Percentiles rank a stretch among this genome's conserved stretches.
Conservation (phyloP, 345 rosid species). For the Durio zibethinus region DNA sequence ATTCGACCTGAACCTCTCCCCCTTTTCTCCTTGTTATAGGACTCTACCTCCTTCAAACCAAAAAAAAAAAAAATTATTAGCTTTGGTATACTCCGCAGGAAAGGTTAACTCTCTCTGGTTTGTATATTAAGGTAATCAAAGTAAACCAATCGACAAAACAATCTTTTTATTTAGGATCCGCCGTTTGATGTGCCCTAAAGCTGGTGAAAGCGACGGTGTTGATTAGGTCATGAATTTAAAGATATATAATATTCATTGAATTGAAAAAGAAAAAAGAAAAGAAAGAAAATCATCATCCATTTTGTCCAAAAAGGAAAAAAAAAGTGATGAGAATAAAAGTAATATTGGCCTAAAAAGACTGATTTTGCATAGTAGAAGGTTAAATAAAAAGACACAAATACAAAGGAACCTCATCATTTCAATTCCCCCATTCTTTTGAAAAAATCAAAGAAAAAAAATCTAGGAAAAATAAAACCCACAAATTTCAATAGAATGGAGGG, state of each 20-base stretch:
- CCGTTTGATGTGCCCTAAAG: constrained; percentile 48
- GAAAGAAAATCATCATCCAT: too few species aligned
- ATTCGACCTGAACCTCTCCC: too few species aligned
- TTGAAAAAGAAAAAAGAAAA: background rate
- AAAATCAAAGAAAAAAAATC: constrained; percentile 25
- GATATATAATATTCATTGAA: background rate
- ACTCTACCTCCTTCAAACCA: too few species aligned
- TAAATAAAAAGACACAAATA: constrained; percentile 8
- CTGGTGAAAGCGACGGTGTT: background rate
- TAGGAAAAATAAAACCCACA: constrained; percentile 48
- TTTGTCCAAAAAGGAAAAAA: background rate
- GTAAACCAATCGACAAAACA: background rate
- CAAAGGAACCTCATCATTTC: constrained; percentile 66
- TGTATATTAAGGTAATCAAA: too few species aligned
- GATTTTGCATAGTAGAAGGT: constrained; percentile 27
- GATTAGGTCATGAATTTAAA: background rate
- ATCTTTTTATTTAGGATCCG: constrained; percentile 25
- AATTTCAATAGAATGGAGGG: constrained; percentile 36
- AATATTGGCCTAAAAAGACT: constrained; percentile 44
- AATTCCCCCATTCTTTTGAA: constrained; percentile 30
- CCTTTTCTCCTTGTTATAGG: too few species aligned
- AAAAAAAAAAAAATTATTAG: too few species aligned
- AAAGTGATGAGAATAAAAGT: constrained; percentile 10
- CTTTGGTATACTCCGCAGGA: too few species aligned
- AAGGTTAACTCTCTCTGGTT: too few species aligned